Conservation (phyloP, 2,329 filamentous ascomycete genomes). For the Rosellinia necatrix region DNA sequence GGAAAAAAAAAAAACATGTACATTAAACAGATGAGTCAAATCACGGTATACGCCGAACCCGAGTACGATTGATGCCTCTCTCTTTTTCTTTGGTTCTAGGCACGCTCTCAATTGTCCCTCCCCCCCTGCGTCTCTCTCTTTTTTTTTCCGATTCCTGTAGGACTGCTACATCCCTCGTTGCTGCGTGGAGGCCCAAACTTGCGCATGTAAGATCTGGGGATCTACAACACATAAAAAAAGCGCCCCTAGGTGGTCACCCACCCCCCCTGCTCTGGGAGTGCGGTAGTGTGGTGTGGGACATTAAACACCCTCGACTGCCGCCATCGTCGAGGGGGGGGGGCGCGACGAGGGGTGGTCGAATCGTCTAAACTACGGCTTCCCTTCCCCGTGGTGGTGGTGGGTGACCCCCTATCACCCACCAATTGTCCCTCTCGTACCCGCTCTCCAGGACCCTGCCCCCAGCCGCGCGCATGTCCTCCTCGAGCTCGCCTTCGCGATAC, state of each 20-base stretch:
- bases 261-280: not conserved
- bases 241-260: constrained; percentile 5
- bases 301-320: constrained; percentile 7
- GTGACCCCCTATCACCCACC: constrained; percentile 78
- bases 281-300: not conserved
- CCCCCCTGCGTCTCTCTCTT: not conserved
- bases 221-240: constrained; percentile 13
- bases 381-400: too few species aligned
- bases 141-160: not conserved
- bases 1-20: constrained; percentile 10
- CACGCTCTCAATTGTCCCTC: too few species aligned
- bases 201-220: constrained; percentile 19
- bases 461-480: constrained; percentile 73
- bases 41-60: too few species aligned
- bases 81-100: too few species aligned
- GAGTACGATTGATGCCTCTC: too few species aligned
- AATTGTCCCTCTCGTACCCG: constrained; percentile 97
- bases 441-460: constrained; percentile 77
- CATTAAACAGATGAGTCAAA: constrained; percentile 21
- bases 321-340: not conserved
- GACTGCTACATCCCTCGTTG: not conserved
- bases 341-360: not conserved
- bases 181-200: constrained; percentile 23
- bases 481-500: constrained; percentile 84
- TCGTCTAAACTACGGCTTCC: constrained; percentile 2